A percentile compares a stretch with the other conserved stretches of the same genome.
phyloP scores from a whole-genome alignment of 306 rosid genomes.

The Gastrolobium bilobum region DNA sequence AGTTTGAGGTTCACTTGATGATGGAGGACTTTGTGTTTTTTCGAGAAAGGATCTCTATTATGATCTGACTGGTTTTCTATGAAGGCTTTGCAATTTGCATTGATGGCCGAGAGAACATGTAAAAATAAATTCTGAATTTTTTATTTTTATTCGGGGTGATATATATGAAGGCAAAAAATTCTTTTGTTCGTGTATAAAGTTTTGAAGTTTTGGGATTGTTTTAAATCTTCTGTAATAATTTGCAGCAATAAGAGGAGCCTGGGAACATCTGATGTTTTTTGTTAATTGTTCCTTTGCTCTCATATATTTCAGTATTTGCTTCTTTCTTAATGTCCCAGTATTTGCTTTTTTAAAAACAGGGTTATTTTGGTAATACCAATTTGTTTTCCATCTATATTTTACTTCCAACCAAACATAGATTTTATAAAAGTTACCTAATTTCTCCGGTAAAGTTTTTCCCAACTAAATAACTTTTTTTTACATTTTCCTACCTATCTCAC shows the following conservation, averaged over 20 bases:
- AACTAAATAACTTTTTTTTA: too few relatives aligned
- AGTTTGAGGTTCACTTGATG: neutral
- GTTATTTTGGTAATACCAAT: too few relatives aligned
- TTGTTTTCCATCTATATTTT: too few relatives aligned
- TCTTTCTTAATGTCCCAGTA: neutral
- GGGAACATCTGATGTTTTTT: slow-evolving; percentile 29
- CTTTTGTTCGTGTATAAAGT: neutral
- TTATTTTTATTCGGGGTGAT: neutral
- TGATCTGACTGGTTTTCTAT: neutral
- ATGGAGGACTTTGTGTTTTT: slow-evolving; percentile 44
- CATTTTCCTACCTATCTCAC: too few relatives aligned
- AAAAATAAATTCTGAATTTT: neutral
- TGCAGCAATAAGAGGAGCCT: neutral
- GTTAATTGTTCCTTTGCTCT: slow-evolving; percentile 4
- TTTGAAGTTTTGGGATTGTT: slow-evolving; percentile 37
- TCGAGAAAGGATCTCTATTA: slow-evolving; percentile 6
- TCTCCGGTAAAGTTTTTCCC: too few relatives aligned
- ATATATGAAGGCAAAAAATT: neutral
- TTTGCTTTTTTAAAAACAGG: too few relatives aligned
- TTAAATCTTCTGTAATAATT: neutral
- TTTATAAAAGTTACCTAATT: too few relatives aligned
- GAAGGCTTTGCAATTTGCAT: neutral
- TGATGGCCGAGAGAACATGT: neutral
- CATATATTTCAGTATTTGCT: neutral
- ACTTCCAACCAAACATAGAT: too few relatives aligned